Base-by-base conservation (phyloP, 2,329 filamentous ascomycete species). In the Mycosphaerella arachidis region DNA sequence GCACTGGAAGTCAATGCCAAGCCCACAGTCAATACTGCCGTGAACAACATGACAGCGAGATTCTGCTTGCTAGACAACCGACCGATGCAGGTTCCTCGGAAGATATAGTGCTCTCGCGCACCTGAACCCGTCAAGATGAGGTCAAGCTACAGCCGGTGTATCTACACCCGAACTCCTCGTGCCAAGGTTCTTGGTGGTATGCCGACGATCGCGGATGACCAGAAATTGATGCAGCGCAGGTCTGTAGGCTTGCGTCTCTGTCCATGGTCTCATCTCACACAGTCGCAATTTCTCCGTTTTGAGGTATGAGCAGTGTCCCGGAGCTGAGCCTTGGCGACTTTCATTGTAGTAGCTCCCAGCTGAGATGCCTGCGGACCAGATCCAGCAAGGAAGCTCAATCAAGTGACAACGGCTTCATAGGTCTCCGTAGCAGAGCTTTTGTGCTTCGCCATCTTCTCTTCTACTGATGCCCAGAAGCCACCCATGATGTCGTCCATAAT, bases 1-100 rank as follows among this genome's bases (percentile, higher is more conserved):
- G 78, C 66, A 35, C 20, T 55, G 2, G 57, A 40, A 50, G 24
- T 56, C 18, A 8, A 46, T 48, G 27, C 33, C 51, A 24, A 56
- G 10, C 37, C 7, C 18, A 53, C 6, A 6, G 33, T 20, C 3
- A 6, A 35, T 20, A 37, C 16, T 13, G 30, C 20, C 18, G 51
- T 31, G 12, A 53, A 20, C 9, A 18, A 16, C 51, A 53, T 35
- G 16, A 7, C 20, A 4, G 5, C 1, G n/a, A 6, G 35, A 10
- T 53, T n/a, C 18, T 10, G 16, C 9, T 18, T 9, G 18, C 31
- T 30, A 35, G 51, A 10, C 10, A 6, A 13, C 16, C 37, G 33
- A 35, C 7, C 16, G 12, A 13, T 40, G 16, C 37, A 30, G 18
- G 4, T 55, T 31, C 31, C 33, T 20, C 20, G 24, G 12, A 24